Conservation (phyloP, 1,284 basidiomycete species). For the Ustilago vetiveriae region DNA sequence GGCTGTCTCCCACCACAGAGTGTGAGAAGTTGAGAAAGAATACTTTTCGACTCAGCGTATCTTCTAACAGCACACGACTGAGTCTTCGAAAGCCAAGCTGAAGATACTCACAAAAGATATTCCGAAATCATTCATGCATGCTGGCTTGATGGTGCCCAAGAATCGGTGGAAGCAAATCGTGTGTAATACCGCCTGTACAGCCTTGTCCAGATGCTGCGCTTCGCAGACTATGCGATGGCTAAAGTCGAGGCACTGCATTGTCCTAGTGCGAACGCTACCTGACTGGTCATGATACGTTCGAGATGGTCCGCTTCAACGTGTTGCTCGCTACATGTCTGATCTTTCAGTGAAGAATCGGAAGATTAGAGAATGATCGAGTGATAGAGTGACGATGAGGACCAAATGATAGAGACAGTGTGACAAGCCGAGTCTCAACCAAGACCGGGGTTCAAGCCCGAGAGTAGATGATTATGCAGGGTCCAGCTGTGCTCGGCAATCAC, state of each 20-base stretch:
- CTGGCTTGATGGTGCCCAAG: conserved; percentile 29
- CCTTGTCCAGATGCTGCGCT: conserved; percentile 8
- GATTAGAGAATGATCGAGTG: too few relatives aligned
- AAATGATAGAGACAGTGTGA: too few relatives aligned
- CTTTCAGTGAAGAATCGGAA: too few relatives aligned
- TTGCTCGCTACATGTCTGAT: neutral
- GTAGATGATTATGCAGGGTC: conserved; percentile 10
- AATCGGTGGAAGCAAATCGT: conserved; percentile 40
- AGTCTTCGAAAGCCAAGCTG: too few relatives aligned
- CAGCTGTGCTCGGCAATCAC: conserved; percentile 1
- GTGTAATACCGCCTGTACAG: conserved; percentile 20
- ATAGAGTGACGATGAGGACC: too few relatives aligned
- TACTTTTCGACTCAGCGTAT: too few relatives aligned
- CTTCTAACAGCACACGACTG: too few relatives aligned
- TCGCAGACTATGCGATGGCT: conserved; percentile 6
- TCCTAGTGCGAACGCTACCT: too few relatives aligned
- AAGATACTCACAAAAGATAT: conserved; percentile 18
- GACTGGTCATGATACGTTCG: neutral
- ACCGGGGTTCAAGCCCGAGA: neutral
- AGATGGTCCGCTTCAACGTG: too few relatives aligned
- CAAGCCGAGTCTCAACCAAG: too few relatives aligned
- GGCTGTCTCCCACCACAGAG: conserved; percentile 7
- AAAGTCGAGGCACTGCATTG: conserved; percentile 12
- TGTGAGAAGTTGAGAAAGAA: too few relatives aligned
- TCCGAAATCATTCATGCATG: conserved; percentile 14